A percentile compares a stretch with the other conserved stretches of the same genome.
These are phyloP conservation scores for Citrus australasica DNA, from an alignment of 345 rosid species.

Conservation along the genomic window DNA sequence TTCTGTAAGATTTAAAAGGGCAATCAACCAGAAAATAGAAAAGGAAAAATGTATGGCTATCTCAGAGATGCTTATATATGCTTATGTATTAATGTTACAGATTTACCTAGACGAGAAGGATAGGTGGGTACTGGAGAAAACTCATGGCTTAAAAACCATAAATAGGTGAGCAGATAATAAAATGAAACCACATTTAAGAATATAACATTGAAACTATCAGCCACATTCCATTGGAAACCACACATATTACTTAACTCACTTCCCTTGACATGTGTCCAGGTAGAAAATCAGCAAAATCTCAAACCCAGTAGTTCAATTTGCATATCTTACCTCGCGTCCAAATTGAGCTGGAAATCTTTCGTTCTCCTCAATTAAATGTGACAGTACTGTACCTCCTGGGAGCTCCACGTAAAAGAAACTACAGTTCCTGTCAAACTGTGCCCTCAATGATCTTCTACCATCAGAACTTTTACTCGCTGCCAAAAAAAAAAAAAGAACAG, in stretches of 20 bases:
- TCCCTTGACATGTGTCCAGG: neutral
- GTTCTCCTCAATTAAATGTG: slow-evolving; percentile 63
- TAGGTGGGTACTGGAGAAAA: no score
- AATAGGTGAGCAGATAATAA: neutral
- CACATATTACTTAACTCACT: neutral
- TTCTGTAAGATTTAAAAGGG: neutral
- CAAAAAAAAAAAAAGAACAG: slow-evolving; percentile 18
- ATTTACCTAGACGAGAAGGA: neutral
- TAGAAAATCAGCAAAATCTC: neutral
- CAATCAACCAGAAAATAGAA: neutral
- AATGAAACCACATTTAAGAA: neutral
- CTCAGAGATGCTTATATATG: neutral
- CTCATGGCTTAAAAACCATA: neutral
- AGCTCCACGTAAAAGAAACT: slow-evolving; percentile 82
- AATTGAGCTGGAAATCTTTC: slow-evolving; percentile 84
- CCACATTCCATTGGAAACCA: neutral
- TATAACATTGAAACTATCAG: neutral
- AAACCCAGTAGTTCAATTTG: neutral
- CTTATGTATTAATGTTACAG: neutral
- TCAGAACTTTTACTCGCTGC: slow-evolving; percentile 51
- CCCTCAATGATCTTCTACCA: slow-evolving; percentile 66
- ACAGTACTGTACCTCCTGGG: slow-evolving; percentile 62
- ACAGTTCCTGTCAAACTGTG: slow-evolving; percentile 45
- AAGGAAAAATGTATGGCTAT: neutral
- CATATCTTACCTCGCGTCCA: slow-evolving; percentile 75